Percentiles rank a stretch among this genome's conserved stretches.
Evolutionary conservation across 2,329 filamentous ascomycete genomes (phyloP).

Genomic region (Botrytis medusae): DNA sequence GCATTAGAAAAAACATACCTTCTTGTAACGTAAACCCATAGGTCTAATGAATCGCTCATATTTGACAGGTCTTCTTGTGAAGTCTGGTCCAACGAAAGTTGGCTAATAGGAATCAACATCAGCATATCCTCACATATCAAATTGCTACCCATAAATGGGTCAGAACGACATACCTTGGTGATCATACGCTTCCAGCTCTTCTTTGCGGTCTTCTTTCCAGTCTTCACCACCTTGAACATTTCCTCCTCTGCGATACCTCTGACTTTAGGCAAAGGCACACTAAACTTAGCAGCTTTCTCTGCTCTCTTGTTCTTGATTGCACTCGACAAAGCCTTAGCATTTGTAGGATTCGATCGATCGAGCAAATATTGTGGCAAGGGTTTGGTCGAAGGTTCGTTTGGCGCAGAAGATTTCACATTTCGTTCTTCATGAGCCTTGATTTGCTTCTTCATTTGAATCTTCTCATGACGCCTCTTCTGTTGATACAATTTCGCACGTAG

Average conservation of each 20-base stretch:
- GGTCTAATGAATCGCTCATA: slow-evolving; percentile 70
- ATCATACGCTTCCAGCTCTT: slow-evolving; percentile 65
- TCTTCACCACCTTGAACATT: slow-evolving; percentile 97
- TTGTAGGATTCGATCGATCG: slow-evolving; percentile 65
- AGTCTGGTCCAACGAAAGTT: slow-evolving; percentile 81
- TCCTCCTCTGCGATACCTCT: slow-evolving; percentile 92
- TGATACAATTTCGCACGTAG: slow-evolving; percentile 90
- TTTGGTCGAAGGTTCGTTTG: slow-evolving; percentile 74
- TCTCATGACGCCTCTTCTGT: slow-evolving; percentile 92
- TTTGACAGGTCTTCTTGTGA: slow-evolving; percentile 81
- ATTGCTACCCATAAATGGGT: neutral
- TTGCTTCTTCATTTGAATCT: slow-evolving; percentile 95
- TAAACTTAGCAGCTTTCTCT: slow-evolving; percentile 93
- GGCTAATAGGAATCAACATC: slow-evolving; percentile 43
- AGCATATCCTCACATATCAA: neutral
- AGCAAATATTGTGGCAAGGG: slow-evolving; percentile 91
- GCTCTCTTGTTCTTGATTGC: slow-evolving; percentile 94
- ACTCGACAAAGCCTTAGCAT: slow-evolving; percentile 69
- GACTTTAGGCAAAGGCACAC: slow-evolving; percentile 90
- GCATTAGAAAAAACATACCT: slow-evolving; percentile 43
- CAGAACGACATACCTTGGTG: slow-evolving; percentile 46
- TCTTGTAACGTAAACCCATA: slow-evolving; percentile 78
- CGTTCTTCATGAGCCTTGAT: slow-evolving; percentile 94
- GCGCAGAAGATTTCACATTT: slow-evolving; percentile 83
- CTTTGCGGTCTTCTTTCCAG: slow-evolving; percentile 90